Evolutionary conservation across 2,329 filamentous ascomycete genomes (phyloP).

Genomic region (Rhynchosporium graminicola): DNA sequence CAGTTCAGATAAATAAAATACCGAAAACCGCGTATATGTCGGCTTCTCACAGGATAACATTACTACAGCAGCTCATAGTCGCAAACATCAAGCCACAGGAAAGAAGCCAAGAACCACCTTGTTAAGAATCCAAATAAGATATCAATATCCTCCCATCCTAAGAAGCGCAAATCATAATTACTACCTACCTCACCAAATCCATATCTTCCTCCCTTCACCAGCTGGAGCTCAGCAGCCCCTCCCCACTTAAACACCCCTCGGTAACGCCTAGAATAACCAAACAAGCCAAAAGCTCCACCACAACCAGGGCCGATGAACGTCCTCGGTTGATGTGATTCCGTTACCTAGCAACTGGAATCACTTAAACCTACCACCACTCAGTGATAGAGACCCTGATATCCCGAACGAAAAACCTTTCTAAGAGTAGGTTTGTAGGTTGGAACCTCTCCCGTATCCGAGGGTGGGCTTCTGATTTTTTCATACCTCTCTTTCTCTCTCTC

Average conservation of each 20-base stretch:
- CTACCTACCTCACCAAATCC: background rate
- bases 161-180: too few species aligned
- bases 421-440: conserved; percentile 2
- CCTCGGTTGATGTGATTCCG: background rate
- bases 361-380: background rate
- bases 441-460: conserved; percentile 11
- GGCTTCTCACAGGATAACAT: too few species aligned
- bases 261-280: background rate
- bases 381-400: background rate
- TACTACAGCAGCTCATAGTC: too few species aligned
- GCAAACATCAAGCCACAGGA: too few species aligned
- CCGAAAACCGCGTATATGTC: too few species aligned
- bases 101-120: too few species aligned
- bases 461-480: conserved; percentile 4
- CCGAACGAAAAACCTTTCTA: background rate
- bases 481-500: background rate
- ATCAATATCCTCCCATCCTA: too few species aligned
- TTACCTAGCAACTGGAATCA: background rate
- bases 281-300: background rate
- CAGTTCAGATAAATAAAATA: too few species aligned
- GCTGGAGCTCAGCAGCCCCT: background rate
- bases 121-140: too few species aligned
- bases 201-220: background rate
- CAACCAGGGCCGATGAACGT: background rate
- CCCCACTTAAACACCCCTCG: background rate